Conservation (phyloP, 2,329 filamentous ascomycete species). For the Parascedosporium putredinis region DNA sequence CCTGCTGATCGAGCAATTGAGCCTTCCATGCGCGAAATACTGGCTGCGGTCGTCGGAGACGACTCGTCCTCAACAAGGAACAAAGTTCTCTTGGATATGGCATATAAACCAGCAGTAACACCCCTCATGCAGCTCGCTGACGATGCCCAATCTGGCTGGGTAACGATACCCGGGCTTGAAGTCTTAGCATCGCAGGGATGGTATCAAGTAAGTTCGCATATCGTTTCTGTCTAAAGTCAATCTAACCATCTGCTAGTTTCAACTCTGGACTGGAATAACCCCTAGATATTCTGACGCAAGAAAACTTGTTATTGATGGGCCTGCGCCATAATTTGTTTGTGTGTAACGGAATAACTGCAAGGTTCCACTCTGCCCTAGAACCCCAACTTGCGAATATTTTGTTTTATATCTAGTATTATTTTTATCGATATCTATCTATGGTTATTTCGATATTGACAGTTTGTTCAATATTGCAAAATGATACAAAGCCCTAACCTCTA, state of each 20-base stretch:
- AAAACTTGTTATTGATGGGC: constrained; percentile 39
- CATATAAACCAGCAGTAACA: constrained; percentile 81
- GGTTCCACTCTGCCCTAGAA: too few species aligned
- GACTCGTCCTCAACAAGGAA: constrained; percentile 16
- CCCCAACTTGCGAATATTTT: too few species aligned
- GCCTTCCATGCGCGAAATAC: constrained; percentile 51
- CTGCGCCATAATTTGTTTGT: neutral
- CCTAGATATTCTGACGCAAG: constrained; percentile 63
- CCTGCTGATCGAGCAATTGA: constrained; percentile 83
- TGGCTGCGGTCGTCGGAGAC: constrained; percentile 26
- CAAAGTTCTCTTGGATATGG: constrained; percentile 80
- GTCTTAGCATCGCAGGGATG: constrained; percentile 81
- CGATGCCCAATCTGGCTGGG: constrained; percentile 52
- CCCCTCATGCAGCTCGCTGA: constrained; percentile 75
- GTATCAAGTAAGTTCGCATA: constrained; percentile 57
- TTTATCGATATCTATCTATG: too few species aligned
- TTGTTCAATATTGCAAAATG: neutral
- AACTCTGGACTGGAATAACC: constrained; percentile 74
- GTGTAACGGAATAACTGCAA: too few species aligned
- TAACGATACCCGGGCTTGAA: constrained; percentile 75
- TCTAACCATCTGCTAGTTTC: constrained; percentile 42
- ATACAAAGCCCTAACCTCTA: neutral
- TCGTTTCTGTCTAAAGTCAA: constrained; percentile 1
- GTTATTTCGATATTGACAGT: neutral
- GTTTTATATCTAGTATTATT: too few species aligned